A percentile compares a stretch with the other conserved stretches of the same genome.
phyloP scores from a whole-genome alignment of 305 asterid genomes.

The Fraxinus baroniana region DNA sequence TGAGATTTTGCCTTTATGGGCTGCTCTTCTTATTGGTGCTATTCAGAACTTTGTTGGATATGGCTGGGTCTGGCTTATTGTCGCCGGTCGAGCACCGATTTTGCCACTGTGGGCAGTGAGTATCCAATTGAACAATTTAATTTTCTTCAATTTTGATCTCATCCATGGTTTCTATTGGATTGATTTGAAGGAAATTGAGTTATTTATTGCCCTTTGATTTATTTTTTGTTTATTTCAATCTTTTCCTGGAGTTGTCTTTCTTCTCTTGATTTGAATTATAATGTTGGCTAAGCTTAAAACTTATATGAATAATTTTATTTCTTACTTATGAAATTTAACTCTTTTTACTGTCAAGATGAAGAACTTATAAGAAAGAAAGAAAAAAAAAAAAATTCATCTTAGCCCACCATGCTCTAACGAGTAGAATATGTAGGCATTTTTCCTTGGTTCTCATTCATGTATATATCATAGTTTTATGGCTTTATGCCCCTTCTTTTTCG shows the following conservation, averaged over 20 bases:
- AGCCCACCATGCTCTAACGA: background rate
- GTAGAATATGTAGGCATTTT: background rate
- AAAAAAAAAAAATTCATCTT: background rate
- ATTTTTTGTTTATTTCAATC: conserved; percentile 3
- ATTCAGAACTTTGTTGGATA: conserved; percentile 59
- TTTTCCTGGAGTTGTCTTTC: background rate
- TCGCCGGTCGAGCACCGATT: conserved; percentile 45
- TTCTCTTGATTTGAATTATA: conserved; percentile 4
- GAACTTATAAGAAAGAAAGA: background rate
- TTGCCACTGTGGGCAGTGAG: conserved; percentile 71
- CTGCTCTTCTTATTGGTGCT: conserved; percentile 49
- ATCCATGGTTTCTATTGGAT: background rate
- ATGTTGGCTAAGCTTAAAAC: background rate
- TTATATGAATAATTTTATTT: background rate
- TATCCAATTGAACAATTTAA: background rate
- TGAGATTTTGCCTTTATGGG: conserved; percentile 60
- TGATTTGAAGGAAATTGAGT: conserved; percentile 6
- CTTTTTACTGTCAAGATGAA: background rate
- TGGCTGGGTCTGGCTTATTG: conserved; percentile 67
- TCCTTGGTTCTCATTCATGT: background rate
- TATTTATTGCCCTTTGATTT: background rate
- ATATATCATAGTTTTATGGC: background rate
- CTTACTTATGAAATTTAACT: background rate
- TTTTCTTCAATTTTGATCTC: conserved; percentile 7
- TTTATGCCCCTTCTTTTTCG: background rate